Base-by-base conservation (phyloP, 768 basidiomycete species). In the Epithele typhae region DNA sequence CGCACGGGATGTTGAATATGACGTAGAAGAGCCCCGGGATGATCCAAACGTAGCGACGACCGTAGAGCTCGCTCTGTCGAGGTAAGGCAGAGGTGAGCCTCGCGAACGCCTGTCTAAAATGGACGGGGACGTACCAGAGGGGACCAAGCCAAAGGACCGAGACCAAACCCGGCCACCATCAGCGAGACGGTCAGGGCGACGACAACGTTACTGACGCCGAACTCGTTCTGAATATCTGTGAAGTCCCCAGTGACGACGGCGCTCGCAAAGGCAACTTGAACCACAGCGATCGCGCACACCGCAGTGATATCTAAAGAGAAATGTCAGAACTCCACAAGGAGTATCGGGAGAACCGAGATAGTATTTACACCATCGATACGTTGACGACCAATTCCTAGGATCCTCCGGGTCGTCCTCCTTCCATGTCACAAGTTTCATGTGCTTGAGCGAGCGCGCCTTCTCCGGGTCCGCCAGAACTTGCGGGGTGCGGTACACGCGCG, bases 1-100 rank as follows among this genome's bases (percentile, higher is more conserved):
- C 70, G 45, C 67, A 66, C n/a, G 66, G 70, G 43, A 75, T 64
- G 52, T 67, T 68, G 60, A 69, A 70, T 40, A 72, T 59, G 11
- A 67, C 61, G 62, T 76, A 76, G 30, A 69, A 53, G 12, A 65
- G 25, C 47, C 65, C 64, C 3, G 75, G 68, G 27, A 65, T 52
- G 41, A 67, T 63, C 61, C 69, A 73, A 4, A 70, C 52, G 3
- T 62, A 56, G 36, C 63, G 49, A 1, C 72, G 64, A 18, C 71
- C 74, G 45, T 64, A 64, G 12, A 72, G 58, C 53, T 75, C 74
- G 17, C 65, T 65, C 61, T 63, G 40, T 11, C 17, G 15, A n/a
- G 12, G 23, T 61, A 53, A 52, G 7, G 7, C 7, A 14, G 14
- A 30, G 8, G 27, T 7, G 8, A 30, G 14, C 7, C 27, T 30